These are phyloP conservation scores for Ambrosiella beaveri DNA, from an alignment of 2,329 filamentous ascomycete genomes.

Conservation along the genomic window DNA sequence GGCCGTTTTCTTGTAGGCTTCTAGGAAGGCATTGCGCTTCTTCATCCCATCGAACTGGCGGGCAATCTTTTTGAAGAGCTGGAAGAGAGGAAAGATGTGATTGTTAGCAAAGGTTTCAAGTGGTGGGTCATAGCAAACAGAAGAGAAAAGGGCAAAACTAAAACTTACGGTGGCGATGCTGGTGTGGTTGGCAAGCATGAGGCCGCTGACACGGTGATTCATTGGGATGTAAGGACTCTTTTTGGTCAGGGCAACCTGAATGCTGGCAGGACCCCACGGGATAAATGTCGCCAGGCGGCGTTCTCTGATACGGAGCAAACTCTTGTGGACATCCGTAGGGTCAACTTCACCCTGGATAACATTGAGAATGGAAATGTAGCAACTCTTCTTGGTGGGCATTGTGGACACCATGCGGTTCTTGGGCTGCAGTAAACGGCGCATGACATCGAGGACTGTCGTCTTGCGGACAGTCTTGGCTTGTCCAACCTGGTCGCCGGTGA, in stretches of 20 bases:
- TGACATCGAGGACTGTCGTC: conserved; percentile 93
- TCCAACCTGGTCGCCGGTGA: conserved; percentile 89
- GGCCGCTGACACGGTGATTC: conserved; percentile 80
- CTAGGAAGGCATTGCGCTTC: conserved; percentile 92
- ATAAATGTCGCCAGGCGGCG: conserved; percentile 90
- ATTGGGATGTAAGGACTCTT: conserved; percentile 91
- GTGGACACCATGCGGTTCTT: conserved; percentile 99
- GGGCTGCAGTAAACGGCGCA: conserved; percentile 84
- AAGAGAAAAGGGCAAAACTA: too few relatives aligned
- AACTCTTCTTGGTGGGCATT: conserved; percentile 86
- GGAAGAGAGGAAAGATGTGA: background rate
- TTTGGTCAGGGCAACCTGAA: conserved; percentile 92
- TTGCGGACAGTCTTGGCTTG: conserved; percentile 96
- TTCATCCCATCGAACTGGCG: conserved; percentile 84
- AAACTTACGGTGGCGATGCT: conserved; percentile 60
- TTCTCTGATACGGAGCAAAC: conserved; percentile 85
- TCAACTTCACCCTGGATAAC: conserved; percentile 98
- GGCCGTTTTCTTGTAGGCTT: conserved; percentile 88
- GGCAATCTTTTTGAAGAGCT: conserved; percentile 86
- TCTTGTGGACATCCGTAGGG: conserved; percentile 97
- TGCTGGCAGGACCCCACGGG: conserved; percentile 93
- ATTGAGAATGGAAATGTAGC: conserved; percentile 97
- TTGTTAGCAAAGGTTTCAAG: background rate
- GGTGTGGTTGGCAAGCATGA: conserved; percentile 97
- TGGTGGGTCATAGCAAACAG: too few relatives aligned